Percentiles rank a stretch among this genome's conserved stretches.
These are phyloP conservation scores for Backusella mclennaniae DNA, from an alignment of 192 early-diverging fungal genomes.

Conservation along the genomic window DNA sequence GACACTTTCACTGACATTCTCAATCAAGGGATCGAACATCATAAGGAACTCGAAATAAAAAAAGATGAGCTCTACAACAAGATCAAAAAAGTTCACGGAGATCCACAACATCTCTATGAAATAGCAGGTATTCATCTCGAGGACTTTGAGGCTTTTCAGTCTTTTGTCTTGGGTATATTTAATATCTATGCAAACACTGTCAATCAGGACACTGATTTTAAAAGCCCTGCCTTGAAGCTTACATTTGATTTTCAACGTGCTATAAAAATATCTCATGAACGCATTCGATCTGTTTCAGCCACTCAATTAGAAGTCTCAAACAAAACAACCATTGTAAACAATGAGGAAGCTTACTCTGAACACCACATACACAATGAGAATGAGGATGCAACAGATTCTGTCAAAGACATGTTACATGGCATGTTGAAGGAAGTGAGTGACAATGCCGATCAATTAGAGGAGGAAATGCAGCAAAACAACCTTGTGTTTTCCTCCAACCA, in stretches of 20 bases:
- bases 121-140: slow-evolving; percentile 16
- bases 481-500: slow-evolving; percentile 18
- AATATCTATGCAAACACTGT: slow-evolving; percentile 30
- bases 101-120: slow-evolving; percentile 1
- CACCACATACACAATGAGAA: slow-evolving; percentile 12
- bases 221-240: slow-evolving; percentile 21
- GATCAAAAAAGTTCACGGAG: slow-evolving; percentile 10
- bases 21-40: slow-evolving; percentile 4
- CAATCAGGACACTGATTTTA: slow-evolving; percentile 21
- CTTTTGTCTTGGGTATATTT: slow-evolving; percentile 30
- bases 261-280: slow-evolving; percentile 25
- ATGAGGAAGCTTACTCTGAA: neutral
- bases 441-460: slow-evolving; percentile 41
- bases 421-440: slow-evolving; percentile 44
- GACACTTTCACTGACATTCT: neutral
- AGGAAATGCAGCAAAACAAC: slow-evolving; percentile 38
- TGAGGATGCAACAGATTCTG: slow-evolving; percentile 11
- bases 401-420: slow-evolving; percentile 32
- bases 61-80: neutral
- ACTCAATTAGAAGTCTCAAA: neutral
- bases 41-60: neutral
- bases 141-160: slow-evolving; percentile 36
- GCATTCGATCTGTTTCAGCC: slow-evolving; percentile 7
- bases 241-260: slow-evolving; percentile 36
- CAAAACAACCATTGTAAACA: neutral